Conservation (phyloP, 371 early-diverging fungal species). For the Batkoa obscura region DNA sequence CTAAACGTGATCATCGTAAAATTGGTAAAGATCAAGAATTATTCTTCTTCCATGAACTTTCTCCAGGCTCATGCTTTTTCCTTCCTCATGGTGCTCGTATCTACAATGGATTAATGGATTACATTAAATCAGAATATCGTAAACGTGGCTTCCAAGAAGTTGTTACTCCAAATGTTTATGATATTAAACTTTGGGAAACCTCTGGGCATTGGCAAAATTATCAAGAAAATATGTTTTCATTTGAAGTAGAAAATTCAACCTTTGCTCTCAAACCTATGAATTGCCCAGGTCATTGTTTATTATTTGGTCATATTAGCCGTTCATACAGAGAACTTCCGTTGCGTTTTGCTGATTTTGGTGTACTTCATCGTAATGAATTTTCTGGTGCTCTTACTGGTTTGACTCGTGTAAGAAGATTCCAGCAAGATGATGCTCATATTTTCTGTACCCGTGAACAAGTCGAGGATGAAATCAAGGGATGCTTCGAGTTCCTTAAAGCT, state of each 20-base stretch:
- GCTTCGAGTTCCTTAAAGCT: conserved; percentile 63
- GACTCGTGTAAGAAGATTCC: conserved; percentile 87
- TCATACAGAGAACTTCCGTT: conserved; percentile 88
- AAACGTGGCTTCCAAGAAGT: conserved; percentile 87
- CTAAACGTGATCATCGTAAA: conserved; percentile 89
- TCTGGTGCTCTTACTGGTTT: conserved; percentile 85
- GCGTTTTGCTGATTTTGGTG: conserved; percentile 87
- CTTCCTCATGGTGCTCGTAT: conserved; percentile 86
- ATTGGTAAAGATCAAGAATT: conserved; percentile 57
- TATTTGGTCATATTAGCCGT: conserved; percentile 62
- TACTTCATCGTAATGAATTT: conserved; percentile 81
- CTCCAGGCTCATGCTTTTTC: conserved; percentile 89
- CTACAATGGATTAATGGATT: conserved; percentile 52
- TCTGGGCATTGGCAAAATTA: conserved; percentile 95
- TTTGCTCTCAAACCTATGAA: conserved; percentile 96
- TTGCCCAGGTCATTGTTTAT: conserved; percentile 92
- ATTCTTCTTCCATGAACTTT: conserved; percentile 52
- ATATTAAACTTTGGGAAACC: conserved; percentile 84
- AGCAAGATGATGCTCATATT: conserved; percentile 97
- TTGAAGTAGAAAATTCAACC: conserved; percentile 54
- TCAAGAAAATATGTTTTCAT: conserved; percentile 77
- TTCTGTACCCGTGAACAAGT: conserved; percentile 69
- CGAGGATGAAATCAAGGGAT: conserved; percentile 51
- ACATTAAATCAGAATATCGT: conserved; percentile 51
- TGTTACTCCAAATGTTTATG: conserved; percentile 89